Evolutionary conservation across 2,329 filamentous ascomycete genomes (phyloP).

Genomic region (Aspergillus alliaceus): DNA sequence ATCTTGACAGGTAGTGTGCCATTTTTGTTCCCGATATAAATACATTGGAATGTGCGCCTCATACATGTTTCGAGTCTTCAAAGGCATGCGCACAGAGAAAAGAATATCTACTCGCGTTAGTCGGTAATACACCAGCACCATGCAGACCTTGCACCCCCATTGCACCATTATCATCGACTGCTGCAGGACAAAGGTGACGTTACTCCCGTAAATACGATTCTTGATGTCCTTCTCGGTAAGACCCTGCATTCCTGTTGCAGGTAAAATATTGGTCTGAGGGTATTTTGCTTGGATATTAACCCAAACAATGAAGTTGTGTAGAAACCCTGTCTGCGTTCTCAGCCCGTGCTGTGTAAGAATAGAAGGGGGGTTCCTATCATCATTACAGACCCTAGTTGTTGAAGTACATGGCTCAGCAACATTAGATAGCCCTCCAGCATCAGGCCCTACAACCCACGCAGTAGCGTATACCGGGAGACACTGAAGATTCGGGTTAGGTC

Average conservation of each 20-base stretch:
- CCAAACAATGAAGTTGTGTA: neutral
- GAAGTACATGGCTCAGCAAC: neutral
- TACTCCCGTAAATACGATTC: neutral
- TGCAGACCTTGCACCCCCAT: neutral
- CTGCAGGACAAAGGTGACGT: neutral
- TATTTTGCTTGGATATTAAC: neutral
- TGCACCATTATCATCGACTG: neutral
- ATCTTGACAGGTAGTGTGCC: neutral
- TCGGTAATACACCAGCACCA: neutral
- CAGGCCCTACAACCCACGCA: neutral
- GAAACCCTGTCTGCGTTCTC: neutral
- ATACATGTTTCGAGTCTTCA: too few species aligned
- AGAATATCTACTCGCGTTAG: neutral
- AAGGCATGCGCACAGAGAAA: too few species aligned
- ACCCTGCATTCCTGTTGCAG: neutral
- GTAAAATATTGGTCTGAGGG: neutral
- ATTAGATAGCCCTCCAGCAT: neutral
- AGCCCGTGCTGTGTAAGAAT: neutral
- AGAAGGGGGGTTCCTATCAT: too few species aligned
- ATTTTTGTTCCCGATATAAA: neutral
- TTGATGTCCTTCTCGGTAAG: neutral
- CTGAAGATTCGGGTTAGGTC: neutral
- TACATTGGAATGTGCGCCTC: too few species aligned
- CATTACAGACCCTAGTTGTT: too few species aligned
- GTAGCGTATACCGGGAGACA: neutral